Conservation (phyloP, 2,329 filamentous ascomycete species). For the Rutstroemia sp. region DNA sequence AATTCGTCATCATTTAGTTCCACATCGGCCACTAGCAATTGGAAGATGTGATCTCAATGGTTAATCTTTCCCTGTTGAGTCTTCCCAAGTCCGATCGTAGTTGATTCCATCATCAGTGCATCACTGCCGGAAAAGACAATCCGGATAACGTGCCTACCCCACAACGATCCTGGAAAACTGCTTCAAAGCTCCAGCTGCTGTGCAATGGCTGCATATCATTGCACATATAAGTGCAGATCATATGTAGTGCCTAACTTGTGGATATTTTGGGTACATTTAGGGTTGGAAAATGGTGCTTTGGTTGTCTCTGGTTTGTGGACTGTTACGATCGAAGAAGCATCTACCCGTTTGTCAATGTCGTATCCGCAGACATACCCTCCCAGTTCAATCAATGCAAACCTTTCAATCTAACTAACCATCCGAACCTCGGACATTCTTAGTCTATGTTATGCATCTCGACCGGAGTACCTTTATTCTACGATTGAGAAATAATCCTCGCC, state of each 20-base stretch:
- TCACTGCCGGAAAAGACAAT: not conserved
- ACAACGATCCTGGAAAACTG: not conserved
- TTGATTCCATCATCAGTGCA: not conserved
- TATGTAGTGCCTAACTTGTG: not conserved
- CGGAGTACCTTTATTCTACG: not conserved
- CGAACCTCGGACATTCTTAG: not conserved
- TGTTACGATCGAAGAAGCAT: not conserved
- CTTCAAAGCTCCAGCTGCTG: not conserved
- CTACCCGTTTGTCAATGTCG: conserved; percentile 11
- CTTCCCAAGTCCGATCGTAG: not conserved
- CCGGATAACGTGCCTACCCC: not conserved
- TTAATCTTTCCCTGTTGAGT: not conserved
- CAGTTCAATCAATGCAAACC: not conserved
- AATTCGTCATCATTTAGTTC: not conserved
- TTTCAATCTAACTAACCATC: not conserved
- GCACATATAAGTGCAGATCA: conserved; percentile 1
- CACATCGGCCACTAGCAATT: not conserved
- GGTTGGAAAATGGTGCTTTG: not conserved
- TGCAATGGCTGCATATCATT: not conserved
- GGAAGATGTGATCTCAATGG: not conserved
- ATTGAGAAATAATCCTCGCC: not conserved
- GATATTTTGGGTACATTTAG: not conserved
- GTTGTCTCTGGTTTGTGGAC: not conserved
- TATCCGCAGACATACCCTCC: conserved; percentile 1
- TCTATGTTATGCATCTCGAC: not conserved